Evolutionary conservation across 345 rosid genomes (phyloP), one percentile per base, ranked within the genome.

Genomic region (Citrus hindsii): DNA sequence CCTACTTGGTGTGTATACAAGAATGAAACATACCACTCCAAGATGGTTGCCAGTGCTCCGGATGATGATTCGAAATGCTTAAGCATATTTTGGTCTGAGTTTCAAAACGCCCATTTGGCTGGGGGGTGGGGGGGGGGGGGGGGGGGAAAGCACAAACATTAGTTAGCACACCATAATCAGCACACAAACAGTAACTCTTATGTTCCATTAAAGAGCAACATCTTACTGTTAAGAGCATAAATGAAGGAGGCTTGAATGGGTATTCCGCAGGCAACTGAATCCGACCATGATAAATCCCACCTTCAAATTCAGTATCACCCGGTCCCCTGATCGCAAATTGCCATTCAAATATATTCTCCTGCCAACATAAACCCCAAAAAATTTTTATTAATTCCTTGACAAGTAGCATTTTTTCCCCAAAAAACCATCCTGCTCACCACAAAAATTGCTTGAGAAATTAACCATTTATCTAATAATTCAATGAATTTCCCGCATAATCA

Each of bases 31-130:
- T 84, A 95, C 99, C 98, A 74, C 99, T 93, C 99, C 99, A 95
- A 25, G 99, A 95, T 62, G 99, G 99, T 86, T 92, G 99, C 98
- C 99, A 95, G 71, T 95, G 99, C 89, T 95, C 98, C 1, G 99
- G 99, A 85, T 95, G 99, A 81, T 95, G 93, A 87, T 92, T 93
- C 2, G 98, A 95, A 79, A 95, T 95, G 88, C 98, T 95, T 76
- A 95, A 81, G 87, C 98, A 95, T 79, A 95, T 92, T 87, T 93
- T 95, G 6, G 98, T 95, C 80, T 93, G 96, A 66, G 94, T 93
- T 75, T 93, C 98, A 71, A 93, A 95, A 66, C 98, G 97, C 48
- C 99, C 98, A 80, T 93, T 95, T 22, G 98, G 97, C 98, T 95
- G 2, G 4, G 16, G 16, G 2, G 4, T 4, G 2, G 4, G 16